Conservation (phyloP, 2,329 filamentous ascomycete genomes). For the Orbilia blumenaviensis region DNA sequence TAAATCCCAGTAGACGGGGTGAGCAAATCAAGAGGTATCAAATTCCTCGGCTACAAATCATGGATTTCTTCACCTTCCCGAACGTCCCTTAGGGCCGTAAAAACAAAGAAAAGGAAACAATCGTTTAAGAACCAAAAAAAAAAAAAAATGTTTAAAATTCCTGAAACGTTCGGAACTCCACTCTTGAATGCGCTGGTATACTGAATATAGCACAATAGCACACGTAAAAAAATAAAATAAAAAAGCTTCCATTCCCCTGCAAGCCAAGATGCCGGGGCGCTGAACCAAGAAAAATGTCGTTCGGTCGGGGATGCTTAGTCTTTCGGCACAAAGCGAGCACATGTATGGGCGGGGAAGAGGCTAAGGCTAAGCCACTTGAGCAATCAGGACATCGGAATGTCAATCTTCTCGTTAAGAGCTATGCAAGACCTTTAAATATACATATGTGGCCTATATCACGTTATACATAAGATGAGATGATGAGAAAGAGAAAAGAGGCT, state of each 20-base stretch:
- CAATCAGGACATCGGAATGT: not conserved
- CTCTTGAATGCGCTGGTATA: not conserved
- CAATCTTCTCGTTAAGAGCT: not conserved
- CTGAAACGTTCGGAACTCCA: constrained; percentile 8
- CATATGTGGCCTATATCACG: not conserved
- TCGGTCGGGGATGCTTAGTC: not conserved
- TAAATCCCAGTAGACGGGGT: too few relatives aligned
- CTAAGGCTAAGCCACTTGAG: constrained; percentile 4
- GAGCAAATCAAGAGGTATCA: too few relatives aligned
- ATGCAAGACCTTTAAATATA: constrained; percentile 17
- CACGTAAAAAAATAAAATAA: too few relatives aligned
- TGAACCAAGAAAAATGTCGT: not conserved
- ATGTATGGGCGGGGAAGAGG: not conserved
- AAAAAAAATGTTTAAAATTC: not conserved
- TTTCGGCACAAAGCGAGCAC: constrained; percentile 6
- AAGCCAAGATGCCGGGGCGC: not conserved
- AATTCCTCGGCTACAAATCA: not conserved
- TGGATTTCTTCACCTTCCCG: not conserved
- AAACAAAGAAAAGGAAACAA: not conserved
- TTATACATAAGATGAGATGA: constrained; percentile 3
- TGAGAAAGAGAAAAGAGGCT: not conserved
- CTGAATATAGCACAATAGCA: constrained; percentile 20
- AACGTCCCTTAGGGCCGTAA: not conserved
- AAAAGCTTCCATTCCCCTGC: constrained; percentile 4
- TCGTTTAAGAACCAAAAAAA: not conserved